These are phyloP conservation scores for Penicillium sp. DNA, from an alignment of 2,329 filamentous ascomycete species.

Conservation along the genomic window DNA sequence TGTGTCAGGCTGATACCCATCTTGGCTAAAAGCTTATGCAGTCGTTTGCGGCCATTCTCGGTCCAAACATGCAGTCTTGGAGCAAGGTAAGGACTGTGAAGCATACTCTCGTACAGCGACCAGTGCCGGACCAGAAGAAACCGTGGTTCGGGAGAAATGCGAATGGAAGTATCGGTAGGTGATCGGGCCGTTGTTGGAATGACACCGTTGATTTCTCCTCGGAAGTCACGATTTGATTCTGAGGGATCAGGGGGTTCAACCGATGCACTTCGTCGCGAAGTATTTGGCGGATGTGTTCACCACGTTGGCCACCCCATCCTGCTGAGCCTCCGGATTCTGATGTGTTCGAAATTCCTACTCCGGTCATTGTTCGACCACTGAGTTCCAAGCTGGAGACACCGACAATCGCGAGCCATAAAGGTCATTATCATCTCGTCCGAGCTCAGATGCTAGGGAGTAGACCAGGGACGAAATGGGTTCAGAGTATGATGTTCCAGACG, in stretches of 20 bases:
- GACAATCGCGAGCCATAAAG: constrained; percentile 93
- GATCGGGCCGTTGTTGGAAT: constrained; percentile 86
- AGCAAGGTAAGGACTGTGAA: constrained; percentile 93
- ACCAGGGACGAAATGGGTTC: constrained; percentile 93
- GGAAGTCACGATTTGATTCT: constrained; percentile 59
- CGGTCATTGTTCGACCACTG: constrained; percentile 80
- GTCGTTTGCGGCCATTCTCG: constrained; percentile 78
- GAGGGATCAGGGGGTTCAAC: constrained; percentile 70
- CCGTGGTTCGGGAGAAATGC: constrained; percentile 87
- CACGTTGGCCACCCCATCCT: constrained; percentile 79
- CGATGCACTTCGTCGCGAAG: constrained; percentile 91
- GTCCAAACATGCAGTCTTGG: constrained; percentile 92
- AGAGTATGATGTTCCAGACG: constrained; percentile 82
- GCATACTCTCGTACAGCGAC: constrained; percentile 98
- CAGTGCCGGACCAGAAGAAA: constrained; percentile 93
- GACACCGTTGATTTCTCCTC: constrained; percentile 70
- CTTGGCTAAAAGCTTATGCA: constrained; percentile 93
- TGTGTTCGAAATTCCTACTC: constrained; percentile 63
- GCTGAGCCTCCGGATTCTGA: constrained; percentile 56
- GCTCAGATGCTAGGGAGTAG: constrained; percentile 89
- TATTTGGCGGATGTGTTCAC: constrained; percentile 79
- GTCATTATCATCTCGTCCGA: constrained; percentile 95
- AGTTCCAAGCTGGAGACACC: constrained; percentile 92
- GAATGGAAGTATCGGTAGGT: constrained; percentile 87
- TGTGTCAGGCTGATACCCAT: constrained; percentile 95